A percentile compares a stretch with the other conserved stretches of the same genome.
Conservation (phyloP, 2,329 filamentous ascomycete species). For the Xylaria sp. region DNA sequence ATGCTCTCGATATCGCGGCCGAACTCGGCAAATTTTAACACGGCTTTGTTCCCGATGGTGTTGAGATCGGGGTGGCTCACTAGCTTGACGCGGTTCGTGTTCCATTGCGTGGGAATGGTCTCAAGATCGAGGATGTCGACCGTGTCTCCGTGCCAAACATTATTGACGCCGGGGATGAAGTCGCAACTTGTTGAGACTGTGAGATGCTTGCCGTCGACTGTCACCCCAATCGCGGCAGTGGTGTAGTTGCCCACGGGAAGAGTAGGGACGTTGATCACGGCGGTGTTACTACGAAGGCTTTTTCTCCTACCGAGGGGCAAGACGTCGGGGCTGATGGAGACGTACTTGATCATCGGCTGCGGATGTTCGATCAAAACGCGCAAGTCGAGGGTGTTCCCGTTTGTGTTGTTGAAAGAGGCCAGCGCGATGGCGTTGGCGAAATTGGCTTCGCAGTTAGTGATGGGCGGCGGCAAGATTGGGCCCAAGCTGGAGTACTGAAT, state of each 20-base stretch:
- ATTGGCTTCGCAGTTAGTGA: not conserved
- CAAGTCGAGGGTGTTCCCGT: not conserved
- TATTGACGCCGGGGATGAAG: not conserved
- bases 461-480: not conserved
- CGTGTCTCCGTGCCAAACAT: not conserved
- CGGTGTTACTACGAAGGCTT: not conserved
- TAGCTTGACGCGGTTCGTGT: not conserved
- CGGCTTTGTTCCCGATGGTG: not conserved
- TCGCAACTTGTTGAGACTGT: not conserved
- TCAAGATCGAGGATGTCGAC: conserved; percentile 18
- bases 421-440: not conserved
- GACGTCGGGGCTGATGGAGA: not conserved
- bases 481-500: not conserved
- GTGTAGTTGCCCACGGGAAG: conserved; percentile 16
- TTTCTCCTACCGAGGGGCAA: not conserved
- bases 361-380: not conserved
- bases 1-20: not conserved
- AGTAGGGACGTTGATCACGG: not conserved
- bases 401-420: not conserved
- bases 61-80: conserved; percentile 9
- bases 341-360: not conserved
- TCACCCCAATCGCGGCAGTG: not conserved
- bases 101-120: not conserved
- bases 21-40: conserved; percentile 28
- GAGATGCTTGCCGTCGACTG: not conserved